Percentiles rank a stretch among this genome's conserved stretches.
Conservation (phyloP, 2,329 filamentous ascomycete species). For the Aspergillus candidus region DNA sequence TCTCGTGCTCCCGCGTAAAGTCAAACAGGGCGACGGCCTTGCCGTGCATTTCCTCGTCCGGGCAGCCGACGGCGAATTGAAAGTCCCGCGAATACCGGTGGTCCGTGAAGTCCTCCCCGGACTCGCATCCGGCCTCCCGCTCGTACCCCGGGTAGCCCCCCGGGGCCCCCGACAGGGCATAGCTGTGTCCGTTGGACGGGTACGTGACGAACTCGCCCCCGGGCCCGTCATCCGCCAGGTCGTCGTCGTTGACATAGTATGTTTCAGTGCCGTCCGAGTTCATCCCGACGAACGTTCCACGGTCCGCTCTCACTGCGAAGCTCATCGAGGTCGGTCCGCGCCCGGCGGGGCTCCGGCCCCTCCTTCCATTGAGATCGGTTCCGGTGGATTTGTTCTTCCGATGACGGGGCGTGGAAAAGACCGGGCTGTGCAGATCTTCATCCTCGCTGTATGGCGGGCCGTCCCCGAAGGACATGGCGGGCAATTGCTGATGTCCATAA, state of each 20-base stretch:
- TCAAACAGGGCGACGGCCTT: conserved; percentile 94
- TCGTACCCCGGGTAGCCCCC: conserved; percentile 35
- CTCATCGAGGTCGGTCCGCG: conserved; percentile 30
- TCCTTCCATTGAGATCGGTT: conserved; percentile 36
- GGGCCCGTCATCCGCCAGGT: conserved; percentile 57
- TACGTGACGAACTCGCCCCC: conserved; percentile 79
- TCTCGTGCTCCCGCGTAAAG: conserved; percentile 92
- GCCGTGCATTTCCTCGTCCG: conserved; percentile 96
- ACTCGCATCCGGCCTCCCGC: conserved; percentile 29
- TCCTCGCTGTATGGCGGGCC: conserved; percentile 94
- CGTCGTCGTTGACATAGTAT: conserved; percentile 67
- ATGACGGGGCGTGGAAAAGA: conserved; percentile 76
- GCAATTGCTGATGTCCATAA: conserved; percentile 63
- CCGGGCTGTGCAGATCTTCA: conserved; percentile 84
- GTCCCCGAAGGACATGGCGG: conserved; percentile 77
- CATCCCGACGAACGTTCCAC: conserved; percentile 61
- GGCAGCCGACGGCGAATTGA: conserved; percentile 88
- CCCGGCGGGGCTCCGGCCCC: conserved; percentile 43
- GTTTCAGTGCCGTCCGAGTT: conserved; percentile 66
- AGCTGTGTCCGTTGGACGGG: conserved; percentile 57
- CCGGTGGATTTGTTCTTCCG: conserved; percentile 71
- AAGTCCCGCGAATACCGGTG: conserved; percentile 82
- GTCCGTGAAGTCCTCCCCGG: conserved; percentile 50
- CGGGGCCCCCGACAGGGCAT: conserved; percentile 45
- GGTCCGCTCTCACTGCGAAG: conserved; percentile 50